Evolutionary conservation across 805 yeast species (phyloP), one percentile per base, ranked within the genome.

Genomic region (Spathaspora sp.): DNA sequence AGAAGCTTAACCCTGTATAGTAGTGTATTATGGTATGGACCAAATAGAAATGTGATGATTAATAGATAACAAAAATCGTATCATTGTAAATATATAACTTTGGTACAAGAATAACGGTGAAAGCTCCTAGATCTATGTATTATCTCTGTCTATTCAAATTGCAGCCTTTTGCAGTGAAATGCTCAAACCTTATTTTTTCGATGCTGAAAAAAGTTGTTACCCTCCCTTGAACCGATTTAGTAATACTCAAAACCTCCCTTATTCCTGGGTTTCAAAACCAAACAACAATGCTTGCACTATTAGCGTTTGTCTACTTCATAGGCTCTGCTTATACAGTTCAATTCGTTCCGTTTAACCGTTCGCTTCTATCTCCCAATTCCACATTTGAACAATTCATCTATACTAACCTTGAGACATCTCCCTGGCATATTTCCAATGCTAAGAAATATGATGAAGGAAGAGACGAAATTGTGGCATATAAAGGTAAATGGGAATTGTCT

Each of bases 401-500:
- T 48, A 48, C 52, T 5, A 49, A 57, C 19, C 53, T 74, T 17
- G 53, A 53, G 2, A 40, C 55, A 12, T 67, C 76, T 2, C 62
- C 60, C 9, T 73, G 78, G 78, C 73, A 70, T 52, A 73, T 79
- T n/a, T 87, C 96, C 14, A 69, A 75, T 46, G 81, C 81, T 8
- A 69, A 65, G 56, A 78, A 75, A 56, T 78, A 76, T 50, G 83
- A 78, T 32, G 82, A 78, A 58, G 54, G 51, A 11, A 46, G 47
- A 44, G 45, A 55, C 23, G 50, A 49, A 40, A 40, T 48, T 5
- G 76, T 79, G 57, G 63, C 83, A 2, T 89, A 87, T 62, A 76
- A 66, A 31, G 97, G 97, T 18, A 70, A 81, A 63, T 90, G 97
- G 97, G 70, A 72, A 7, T 73, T 91, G 42, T 88, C 83, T 64